phyloP scores from a whole-genome alignment of 164 flowering plant species.

The Nymphaea thermarum region DNA sequence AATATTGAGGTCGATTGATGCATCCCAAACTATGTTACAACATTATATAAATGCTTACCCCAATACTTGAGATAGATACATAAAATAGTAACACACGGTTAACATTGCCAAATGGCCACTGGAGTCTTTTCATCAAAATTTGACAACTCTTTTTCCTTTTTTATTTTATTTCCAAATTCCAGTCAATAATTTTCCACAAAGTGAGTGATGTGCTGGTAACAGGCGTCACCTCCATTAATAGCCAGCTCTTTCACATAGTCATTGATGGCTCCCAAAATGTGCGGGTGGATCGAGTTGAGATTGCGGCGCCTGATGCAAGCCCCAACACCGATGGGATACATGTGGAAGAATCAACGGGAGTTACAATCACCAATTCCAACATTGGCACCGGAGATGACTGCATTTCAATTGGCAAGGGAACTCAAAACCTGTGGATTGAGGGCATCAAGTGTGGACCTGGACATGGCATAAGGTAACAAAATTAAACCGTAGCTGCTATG shows the following conservation, averaged over 20 bases:
- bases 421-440: not conserved
- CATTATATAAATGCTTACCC: no score
- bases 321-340: not conserved
- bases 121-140: no score
- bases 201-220: no score
- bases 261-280: not conserved
- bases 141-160: no score
- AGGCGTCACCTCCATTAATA: no score
- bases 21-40: no score
- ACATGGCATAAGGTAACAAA: not conserved
- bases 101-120: no score
- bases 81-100: no score
- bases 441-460: not conserved
- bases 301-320: not conserved
- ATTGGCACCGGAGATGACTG: not conserved
- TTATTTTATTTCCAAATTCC: no score
- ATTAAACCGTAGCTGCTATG: not conserved
- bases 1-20: no score
- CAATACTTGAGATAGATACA: no score
- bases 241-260: not conserved
- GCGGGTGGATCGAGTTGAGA: not conserved
- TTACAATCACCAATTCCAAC: not conserved
- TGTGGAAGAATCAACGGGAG: not conserved
- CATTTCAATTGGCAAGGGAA: not conserved
- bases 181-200: no score